Evolutionary conservation across 1,284 basidiomycete genomes (phyloP), one percentile per base, ranked within the genome.

Genomic region (Cutaneotrichosporon spelunceum): DNA sequence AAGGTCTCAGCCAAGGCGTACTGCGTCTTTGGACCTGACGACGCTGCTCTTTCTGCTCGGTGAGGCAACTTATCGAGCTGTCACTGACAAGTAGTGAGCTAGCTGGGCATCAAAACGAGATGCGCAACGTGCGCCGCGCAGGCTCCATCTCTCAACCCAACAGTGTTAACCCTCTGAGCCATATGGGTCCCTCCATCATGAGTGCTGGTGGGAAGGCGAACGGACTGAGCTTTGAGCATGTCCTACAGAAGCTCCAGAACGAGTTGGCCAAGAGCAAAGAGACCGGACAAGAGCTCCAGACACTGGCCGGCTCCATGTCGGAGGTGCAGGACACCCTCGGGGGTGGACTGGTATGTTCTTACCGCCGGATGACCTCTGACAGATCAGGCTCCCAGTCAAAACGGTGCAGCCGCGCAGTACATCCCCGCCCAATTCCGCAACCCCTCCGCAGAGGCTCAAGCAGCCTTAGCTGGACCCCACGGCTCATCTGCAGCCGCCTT

Each of bases 1-100:
- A 98, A 98, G 78, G 96, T 99, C 44, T 91, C 95, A 11, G 93
- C 93, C 14, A 90, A 91, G 48, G 92, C 93, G 34, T 86, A 93
- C 63, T 91, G 94, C 68, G 87, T 96, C 10, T 87, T 95, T 71
- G 87, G 84, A 0, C 87, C 91, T 44, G 90, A 93, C 62, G 95
- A 99, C 72, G 88, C 86, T 1, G 69, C 73, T 4, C 34, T 69
- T 6, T 77, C 75, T 59, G 73, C 76, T 14, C 68, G 78, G 77
- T 78, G 33, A 64, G 75, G 65, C 7, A 11, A 4, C 19, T 16
- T 21, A 1, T 16, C 23, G 19, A 4, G 8, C 7, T 2, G 14
- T 0, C 7, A 19, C 53, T 62, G 19, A 64, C 59, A 34, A 42
- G 45, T 48, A 80, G 77, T 27, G 79, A 80, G 47, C 57, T 78